Evolutionary conservation across 805 yeast species (phyloP), one percentile per base, ranked within the genome.

Genomic region (Kodamaea neixiangensis): DNA sequence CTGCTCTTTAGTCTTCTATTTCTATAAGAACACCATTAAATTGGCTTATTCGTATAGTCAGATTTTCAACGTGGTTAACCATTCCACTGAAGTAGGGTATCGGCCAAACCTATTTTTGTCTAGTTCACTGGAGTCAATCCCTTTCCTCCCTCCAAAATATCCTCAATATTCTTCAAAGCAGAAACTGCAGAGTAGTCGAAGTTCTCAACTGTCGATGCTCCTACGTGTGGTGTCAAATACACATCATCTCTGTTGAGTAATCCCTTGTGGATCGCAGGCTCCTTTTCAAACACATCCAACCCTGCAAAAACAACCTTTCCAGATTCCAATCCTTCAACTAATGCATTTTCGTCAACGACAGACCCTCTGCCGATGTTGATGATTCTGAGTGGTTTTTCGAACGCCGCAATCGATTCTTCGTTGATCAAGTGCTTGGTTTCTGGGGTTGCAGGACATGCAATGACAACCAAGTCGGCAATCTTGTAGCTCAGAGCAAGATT

Each of bases 301-400:
- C 93, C 94, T 7, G 85, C 89, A 61, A 84, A 80, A 6, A 77
- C 66, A 2, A 88, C 74, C 48, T 82, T 78, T 0, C 89, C 89
- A 6, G 75, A 58, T 50, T 82, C 73, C 48, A 88, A 70, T 0
- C 85, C 92, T 4, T 69, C 74, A 9, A 86, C 71, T 44, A 87
- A 66, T 2, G 82, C 91, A n/a, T 78, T 73, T 58, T 85, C 90
- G 57, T 87, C 82, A 53, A 88, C 76, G 33, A 87, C 79, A 2
- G 78, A 58, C 1, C 96, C 96, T 53, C 96, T 73, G 1, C 96
- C 96, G 39, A 88, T 82, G 60, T 88, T 88, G 44, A 88, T 82
- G 19, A 88, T 69, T 47, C 88, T 73, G 5, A 85, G 76, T 1
- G 87, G 85, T 38, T 72, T 68, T 38, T 77, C 74, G 50, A 86